Base-by-base conservation (phyloP, 345 rosid species). In the Aurinia saxatilis region DNA sequence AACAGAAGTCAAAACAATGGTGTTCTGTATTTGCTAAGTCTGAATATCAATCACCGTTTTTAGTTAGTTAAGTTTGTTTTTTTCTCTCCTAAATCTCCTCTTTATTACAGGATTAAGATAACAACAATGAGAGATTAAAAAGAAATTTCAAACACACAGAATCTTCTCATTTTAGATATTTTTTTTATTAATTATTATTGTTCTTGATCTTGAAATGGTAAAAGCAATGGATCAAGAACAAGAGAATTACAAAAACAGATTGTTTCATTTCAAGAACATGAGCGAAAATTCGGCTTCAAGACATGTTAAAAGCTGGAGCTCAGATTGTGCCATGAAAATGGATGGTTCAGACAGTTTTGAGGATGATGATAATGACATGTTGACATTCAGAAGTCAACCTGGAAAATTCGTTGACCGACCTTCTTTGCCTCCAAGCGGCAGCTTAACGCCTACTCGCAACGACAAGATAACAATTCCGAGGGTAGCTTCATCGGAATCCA, bases 201-300 rank as follows among this genome's bases (percentile, higher is more conserved):
- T 27, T 27, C 27, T 15, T 45, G 23, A 23, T 35, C 37, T 23
- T 7, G 7, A 40, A 25, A 83, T 79, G 79, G 84, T 76, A 66
- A 77, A 67, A 21, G 80, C 83, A n/a, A 66, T 77, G 30, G 90
- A 84, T 6, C 85, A 80, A 73, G 92, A 86, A 75, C 82, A 78
- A 57, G 96, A 88, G 39, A 81, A 35, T 41, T 60, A 65, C 57
- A 80, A 44, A 78, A 77, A 92, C 13, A 86, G 85, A 65, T 65
- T 88, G 72, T 77, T 53, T 70, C 77, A 79, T 79, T 88, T 86
- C 76, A 66, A 67, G 84, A 72, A 66, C 58, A 66, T 65, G 67
- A 38, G 50, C 50, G 92, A 79, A 2, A 11, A 73, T 29, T 75
- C 76, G 12, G 65, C 72, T 13, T 52, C 67, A 37, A 73, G 67